Percentiles rank a stretch among this genome's conserved stretches.
Evolutionary conservation across 1,284 basidiomycete genomes (phyloP).

Genomic region (Ceratobasidium sp.): DNA sequence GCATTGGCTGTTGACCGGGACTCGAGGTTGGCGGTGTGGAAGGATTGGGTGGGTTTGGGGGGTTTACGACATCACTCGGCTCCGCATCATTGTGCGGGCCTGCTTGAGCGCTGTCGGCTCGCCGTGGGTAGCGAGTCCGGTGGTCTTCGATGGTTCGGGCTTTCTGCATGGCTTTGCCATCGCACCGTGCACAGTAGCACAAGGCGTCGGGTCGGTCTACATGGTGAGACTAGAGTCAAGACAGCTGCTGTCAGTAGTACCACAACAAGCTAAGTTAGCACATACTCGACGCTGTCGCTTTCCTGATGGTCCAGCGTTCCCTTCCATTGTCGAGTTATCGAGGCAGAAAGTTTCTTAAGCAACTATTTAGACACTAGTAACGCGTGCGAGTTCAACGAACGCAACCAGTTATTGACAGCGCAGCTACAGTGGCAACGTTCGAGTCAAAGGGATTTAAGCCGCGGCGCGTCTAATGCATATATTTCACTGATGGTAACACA

Average conservation of each 20-base stretch:
- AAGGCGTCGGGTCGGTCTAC: background rate
- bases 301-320: background rate
- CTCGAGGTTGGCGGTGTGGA: background rate
- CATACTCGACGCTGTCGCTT: background rate
- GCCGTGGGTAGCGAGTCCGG: background rate
- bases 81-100: background rate
- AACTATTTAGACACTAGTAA: background rate
- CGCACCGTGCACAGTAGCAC: background rate
- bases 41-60: background rate
- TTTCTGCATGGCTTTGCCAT: background rate
- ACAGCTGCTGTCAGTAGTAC: background rate
- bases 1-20: background rate
- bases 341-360: background rate
- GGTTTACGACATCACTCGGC: background rate
- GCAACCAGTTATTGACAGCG: background rate
- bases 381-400: background rate
- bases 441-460: background rate
- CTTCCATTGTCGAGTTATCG: background rate
- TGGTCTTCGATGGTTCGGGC: background rate
- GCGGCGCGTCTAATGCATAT: background rate
- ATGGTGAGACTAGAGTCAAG: background rate
- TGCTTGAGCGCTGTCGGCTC: background rate
- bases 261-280: background rate
- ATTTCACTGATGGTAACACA: background rate
- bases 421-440: background rate